Conservation (phyloP, 805 yeast species). For the Diddensiella transvaalensis region DNA sequence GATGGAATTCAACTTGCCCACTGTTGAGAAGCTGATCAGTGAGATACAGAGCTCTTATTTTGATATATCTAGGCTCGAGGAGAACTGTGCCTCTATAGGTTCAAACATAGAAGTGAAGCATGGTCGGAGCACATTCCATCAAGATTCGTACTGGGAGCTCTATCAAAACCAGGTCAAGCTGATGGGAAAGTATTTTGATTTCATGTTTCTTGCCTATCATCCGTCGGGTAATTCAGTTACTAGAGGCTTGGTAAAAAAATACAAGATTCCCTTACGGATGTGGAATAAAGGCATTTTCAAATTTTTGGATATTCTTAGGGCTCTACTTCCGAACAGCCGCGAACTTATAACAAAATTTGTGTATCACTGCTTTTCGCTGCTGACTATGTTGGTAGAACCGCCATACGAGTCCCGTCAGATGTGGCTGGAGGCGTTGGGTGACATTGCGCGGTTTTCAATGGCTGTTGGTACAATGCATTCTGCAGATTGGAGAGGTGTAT, state of each 20-base stretch:
- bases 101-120: conserved; percentile 7
- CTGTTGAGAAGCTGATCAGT: conserved; percentile 13
- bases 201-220: conserved; percentile 25
- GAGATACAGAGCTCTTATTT: conserved; percentile 22
- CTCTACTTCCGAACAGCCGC: conserved; percentile 16
- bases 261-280: conserved; percentile 24
- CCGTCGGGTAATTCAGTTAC: conserved; percentile 21
- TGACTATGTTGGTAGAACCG: conserved; percentile 25
- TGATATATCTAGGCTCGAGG: conserved; percentile 23
- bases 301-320: conserved; percentile 23
- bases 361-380: conserved; percentile 21
- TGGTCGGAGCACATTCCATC: neutral
- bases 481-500: conserved; percentile 81
- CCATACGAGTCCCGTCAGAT: conserved; percentile 26
- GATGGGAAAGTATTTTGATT: conserved; percentile 24
- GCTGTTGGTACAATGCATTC: conserved; percentile 74
- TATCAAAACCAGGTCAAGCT: conserved; percentile 19
- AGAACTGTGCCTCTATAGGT: conserved; percentile 10
- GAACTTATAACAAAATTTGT: conserved; percentile 23
- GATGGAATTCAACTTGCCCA: conserved; percentile 11
- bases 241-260: conserved; percentile 21
- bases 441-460: conserved; percentile 81
- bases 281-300: conserved; percentile 28
- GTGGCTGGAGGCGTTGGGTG: conserved; percentile 88
- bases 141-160: conserved; percentile 11